Conservation (phyloP, 495 filamentous ascomycete genomes). For the Talaromyces nanjingensis region DNA sequence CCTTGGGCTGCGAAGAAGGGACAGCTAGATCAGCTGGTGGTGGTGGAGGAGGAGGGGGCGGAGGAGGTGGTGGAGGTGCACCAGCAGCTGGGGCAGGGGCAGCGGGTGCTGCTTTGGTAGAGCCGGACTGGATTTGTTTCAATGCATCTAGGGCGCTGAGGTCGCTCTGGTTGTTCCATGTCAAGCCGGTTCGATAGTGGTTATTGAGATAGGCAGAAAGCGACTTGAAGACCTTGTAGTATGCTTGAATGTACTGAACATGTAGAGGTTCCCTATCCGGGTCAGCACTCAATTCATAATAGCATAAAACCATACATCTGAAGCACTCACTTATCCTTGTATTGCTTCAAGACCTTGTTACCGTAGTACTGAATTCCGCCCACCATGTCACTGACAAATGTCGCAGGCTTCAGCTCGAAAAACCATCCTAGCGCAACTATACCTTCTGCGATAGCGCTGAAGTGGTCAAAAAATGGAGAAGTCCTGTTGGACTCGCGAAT, state of each 20-base stretch:
- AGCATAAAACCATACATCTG: not conserved
- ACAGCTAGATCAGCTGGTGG: conserved; percentile 46
- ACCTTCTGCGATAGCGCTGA: conserved; percentile 82
- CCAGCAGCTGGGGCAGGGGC: conserved; percentile 29
- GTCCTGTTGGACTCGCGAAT: conserved; percentile 72
- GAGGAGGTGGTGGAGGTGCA: conserved; percentile 41
- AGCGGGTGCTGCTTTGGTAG: conserved; percentile 19
- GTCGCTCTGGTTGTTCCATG: conserved; percentile 79
- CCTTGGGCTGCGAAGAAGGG: conserved; percentile 25
- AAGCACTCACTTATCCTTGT: conserved; percentile 74
- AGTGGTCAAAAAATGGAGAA: conserved; percentile 63
- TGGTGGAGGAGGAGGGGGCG: conserved; percentile 63
- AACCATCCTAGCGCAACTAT: conserved; percentile 85
- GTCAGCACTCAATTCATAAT: not conserved
- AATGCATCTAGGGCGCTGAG: conserved; percentile 66
- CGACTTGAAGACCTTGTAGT: conserved; percentile 78
- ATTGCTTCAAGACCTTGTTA: conserved; percentile 80
- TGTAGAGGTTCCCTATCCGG: conserved; percentile 61
- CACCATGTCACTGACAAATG: conserved; percentile 71
- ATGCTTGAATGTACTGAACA: conserved; percentile 79
- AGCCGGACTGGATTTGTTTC: conserved; percentile 50
- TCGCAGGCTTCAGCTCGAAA: conserved; percentile 68
- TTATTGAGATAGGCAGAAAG: conserved; percentile 74
- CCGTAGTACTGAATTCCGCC: conserved; percentile 82
- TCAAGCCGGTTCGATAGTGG: conserved; percentile 69